Conservation (phyloP, 192 early-diverging fungal species). For the Spizellomyces sp. region DNA sequence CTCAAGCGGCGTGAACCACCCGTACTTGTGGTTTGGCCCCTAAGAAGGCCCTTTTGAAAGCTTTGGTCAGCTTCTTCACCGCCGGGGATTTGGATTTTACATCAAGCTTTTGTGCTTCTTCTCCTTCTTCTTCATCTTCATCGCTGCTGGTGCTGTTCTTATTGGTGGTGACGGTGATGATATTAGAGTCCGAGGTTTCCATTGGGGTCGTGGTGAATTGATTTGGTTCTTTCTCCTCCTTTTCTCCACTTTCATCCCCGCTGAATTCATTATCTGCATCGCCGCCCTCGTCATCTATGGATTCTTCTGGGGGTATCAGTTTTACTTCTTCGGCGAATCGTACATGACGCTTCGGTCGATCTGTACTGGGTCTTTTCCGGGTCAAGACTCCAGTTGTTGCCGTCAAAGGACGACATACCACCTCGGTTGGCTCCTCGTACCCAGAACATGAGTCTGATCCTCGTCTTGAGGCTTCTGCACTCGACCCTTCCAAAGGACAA, state of each 20-base stretch:
- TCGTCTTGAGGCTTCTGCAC: neutral
- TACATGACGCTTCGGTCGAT: neutral
- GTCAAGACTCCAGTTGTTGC: neutral
- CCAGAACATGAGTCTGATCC: neutral
- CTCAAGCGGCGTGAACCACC: too few species aligned
- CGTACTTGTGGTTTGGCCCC: neutral
- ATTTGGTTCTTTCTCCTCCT: neutral
- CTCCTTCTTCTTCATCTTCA: slow-evolving; percentile 1
- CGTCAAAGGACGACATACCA: neutral
- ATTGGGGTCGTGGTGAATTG: neutral
- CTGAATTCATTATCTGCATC: neutral
- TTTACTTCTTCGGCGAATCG: slow-evolving; percentile 1
- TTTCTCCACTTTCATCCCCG: slow-evolving; percentile 1
- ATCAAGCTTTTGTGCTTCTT: neutral
- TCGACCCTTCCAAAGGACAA: neutral
- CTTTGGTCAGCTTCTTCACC: slow-evolving; percentile 18
- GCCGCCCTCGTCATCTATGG: neutral
- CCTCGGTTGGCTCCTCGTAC: neutral
- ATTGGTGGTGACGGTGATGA: neutral
- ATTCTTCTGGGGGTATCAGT: slow-evolving; percentile 5
- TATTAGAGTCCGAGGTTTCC: neutral
- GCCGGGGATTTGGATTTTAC: neutral
- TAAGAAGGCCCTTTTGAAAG: slow-evolving; percentile 15
- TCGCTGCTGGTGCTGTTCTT: neutral
- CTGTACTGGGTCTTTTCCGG: neutral